Evolutionary conservation across 345 rosid genomes (phyloP).

Genomic region (Murraya koenigii): DNA sequence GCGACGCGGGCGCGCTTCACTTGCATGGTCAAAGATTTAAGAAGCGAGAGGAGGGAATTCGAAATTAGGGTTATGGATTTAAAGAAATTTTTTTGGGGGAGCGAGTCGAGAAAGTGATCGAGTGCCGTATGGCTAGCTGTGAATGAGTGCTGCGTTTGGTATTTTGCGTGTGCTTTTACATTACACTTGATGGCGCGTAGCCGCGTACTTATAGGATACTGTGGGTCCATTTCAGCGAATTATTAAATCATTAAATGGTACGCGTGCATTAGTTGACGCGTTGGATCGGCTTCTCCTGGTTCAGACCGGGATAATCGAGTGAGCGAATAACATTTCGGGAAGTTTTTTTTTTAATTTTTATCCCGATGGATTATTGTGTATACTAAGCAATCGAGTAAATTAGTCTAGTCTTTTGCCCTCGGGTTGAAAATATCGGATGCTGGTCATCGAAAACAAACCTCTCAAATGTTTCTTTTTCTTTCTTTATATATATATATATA

Average conservation of each 20-base stretch:
- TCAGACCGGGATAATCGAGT: background rate
- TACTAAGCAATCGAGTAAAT: too few species aligned
- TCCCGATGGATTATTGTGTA: too few species aligned
- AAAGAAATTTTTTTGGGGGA: background rate
- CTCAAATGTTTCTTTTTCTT: too few species aligned
- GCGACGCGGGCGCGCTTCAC: conserved; percentile 34
- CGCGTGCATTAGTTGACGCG: background rate
- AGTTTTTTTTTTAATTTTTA: too few species aligned
- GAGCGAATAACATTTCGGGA: background rate
- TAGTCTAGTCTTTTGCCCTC: too few species aligned
- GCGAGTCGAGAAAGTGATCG: background rate
- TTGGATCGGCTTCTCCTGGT: background rate
- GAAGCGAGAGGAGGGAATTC: background rate
- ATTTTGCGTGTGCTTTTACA: too few species aligned
- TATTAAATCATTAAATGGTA: too few species aligned
- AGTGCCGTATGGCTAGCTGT: background rate
- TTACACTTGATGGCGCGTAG: background rate
- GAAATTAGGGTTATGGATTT: background rate
- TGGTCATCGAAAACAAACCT: too few species aligned
- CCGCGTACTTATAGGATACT: conserved; percentile 17
- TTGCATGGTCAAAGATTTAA: conserved; percentile 18
- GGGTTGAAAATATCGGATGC: too few species aligned
- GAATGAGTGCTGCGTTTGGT: background rate
- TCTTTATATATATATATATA: too few species aligned
- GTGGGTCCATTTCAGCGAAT: conserved; percentile 22